Base-by-base conservation (phyloP, 345 rosid species). In the Firmiana major region DNA sequence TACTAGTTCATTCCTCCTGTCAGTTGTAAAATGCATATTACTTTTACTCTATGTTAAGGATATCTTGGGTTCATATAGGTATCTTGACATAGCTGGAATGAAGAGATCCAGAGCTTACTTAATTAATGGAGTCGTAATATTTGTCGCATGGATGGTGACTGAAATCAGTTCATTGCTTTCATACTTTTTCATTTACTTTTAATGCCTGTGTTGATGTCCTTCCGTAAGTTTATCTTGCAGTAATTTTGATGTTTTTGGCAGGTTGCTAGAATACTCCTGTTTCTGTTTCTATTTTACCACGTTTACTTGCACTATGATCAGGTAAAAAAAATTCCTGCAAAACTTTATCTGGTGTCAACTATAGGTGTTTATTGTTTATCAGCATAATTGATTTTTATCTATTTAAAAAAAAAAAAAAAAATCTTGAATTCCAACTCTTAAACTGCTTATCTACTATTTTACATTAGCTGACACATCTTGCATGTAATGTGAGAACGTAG, bases 11-110 rank as follows among this genome's bases (percentile, higher is more conserved):
- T 57, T 40, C 22, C n/a, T 57, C 21, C 53, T 66, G 67, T 49
- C 13, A 71, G 31, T 42, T 51, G 49, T 55, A 68, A 31, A 22
- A 19, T 42, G 77, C 60, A 11, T 67, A 8, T 17, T 48, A 10
- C 31, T 77, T 64, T 9, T 53, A 12, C 19, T 38, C n/a, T 28
- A 6, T 66, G 54, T 62, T 38, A 77, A 46, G 16, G 26, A 42
- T 43, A 19, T 62, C 28, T n/a, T 24, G 13, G 62, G 64, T 53
- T 65, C 59, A 11, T 75, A 67, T 55, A 87, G 92, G 92, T 89
- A 89, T 79, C 88, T 89, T 31, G 90, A 89, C 75, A 86, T 83
- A 7, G 86, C 85, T 66, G 92, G 92, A 55, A 78, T 86, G 89
- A 89, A 89, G 83, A 84, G 80, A 71, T 86, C 92, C 38, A 89